A percentile compares a stretch with the other conserved stretches of the same genome.
Conservation (phyloP, 257 asterid genomes). For the Solanum pinnatisectum region DNA sequence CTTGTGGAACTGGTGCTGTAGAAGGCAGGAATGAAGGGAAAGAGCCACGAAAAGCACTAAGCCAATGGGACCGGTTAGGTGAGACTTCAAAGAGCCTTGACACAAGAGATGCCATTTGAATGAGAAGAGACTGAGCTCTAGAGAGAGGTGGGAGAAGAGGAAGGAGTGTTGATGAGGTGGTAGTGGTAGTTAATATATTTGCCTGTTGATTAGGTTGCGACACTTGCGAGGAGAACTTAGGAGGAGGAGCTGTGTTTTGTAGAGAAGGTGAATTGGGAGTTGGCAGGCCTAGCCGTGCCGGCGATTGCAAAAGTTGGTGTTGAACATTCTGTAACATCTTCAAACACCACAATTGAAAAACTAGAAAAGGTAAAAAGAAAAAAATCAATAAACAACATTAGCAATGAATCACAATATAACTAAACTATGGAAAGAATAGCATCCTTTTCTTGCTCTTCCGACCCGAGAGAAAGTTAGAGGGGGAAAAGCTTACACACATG, state of each 20-base stretch:
- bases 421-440: not conserved
- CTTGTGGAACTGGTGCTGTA: constrained; percentile 41
- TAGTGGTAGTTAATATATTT: constrained; percentile 26
- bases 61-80: constrained; percentile 79
- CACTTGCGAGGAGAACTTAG: constrained; percentile 54
- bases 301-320: constrained; percentile 86
- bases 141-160: constrained; percentile 93
- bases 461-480: not conserved
- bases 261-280: constrained; percentile 85
- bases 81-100: constrained; percentile 81
- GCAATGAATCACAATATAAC: not conserved
- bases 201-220: constrained; percentile 34
- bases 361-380: not conserved
- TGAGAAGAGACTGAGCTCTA: constrained; percentile 78
- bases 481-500: not conserved
- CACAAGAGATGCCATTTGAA: constrained; percentile 77
- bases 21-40: constrained; percentile 70
- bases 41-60: constrained; percentile 68
- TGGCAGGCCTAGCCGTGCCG: constrained; percentile 85
- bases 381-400: not conserved
- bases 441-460: not conserved
- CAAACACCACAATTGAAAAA: not conserved
- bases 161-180: constrained; percentile 75
- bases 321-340: constrained; percentile 66
- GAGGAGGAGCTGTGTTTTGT: constrained; percentile 42